These are phyloP conservation scores for Alternaria gansuensis DNA, from an alignment of 2,329 filamentous ascomycete species.

Conservation along the genomic window DNA sequence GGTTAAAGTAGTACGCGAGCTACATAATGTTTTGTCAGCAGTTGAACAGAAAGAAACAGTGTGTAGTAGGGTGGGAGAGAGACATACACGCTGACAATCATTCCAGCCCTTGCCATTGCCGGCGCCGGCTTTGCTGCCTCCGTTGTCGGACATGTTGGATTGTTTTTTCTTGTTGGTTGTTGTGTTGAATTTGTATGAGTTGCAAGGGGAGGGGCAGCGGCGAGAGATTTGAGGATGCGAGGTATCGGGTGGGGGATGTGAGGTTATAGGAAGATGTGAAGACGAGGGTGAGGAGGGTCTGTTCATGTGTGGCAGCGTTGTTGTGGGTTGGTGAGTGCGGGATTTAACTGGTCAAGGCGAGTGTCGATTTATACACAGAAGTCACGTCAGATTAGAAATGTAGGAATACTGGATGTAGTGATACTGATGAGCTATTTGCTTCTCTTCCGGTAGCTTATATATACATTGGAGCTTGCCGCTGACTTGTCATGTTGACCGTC, in stretches of 20 bases:
- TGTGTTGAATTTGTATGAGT: not conserved
- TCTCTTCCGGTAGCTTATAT: too few species aligned
- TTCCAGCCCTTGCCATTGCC: conserved; percentile 26
- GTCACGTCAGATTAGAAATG: not conserved
- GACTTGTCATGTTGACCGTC: too few species aligned
- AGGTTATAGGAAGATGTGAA: too few species aligned
- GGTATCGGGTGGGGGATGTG: not conserved
- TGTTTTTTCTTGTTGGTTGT: not conserved
- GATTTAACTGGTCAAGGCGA: not conserved
- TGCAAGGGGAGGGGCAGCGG: not conserved
- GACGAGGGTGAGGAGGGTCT: not conserved
- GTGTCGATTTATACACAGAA: not conserved
- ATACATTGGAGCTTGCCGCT: too few species aligned
- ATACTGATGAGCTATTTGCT: too few species aligned
- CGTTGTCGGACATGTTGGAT: conserved; percentile 19
- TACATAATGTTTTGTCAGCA: conserved; percentile 7
- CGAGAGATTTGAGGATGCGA: not conserved
- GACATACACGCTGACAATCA: conserved; percentile 27
- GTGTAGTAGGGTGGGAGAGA: not conserved
- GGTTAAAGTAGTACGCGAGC: conserved; percentile 26
- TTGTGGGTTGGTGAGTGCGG: not conserved
- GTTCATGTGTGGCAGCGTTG: not conserved
- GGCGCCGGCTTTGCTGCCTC: conserved; percentile 4
- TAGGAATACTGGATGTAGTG: not conserved
- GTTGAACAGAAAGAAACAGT: not conserved